These are phyloP conservation scores for Claviceps lovelessii DNA, from an alignment of 2,329 filamentous ascomycete genomes.

Conservation along the genomic window DNA sequence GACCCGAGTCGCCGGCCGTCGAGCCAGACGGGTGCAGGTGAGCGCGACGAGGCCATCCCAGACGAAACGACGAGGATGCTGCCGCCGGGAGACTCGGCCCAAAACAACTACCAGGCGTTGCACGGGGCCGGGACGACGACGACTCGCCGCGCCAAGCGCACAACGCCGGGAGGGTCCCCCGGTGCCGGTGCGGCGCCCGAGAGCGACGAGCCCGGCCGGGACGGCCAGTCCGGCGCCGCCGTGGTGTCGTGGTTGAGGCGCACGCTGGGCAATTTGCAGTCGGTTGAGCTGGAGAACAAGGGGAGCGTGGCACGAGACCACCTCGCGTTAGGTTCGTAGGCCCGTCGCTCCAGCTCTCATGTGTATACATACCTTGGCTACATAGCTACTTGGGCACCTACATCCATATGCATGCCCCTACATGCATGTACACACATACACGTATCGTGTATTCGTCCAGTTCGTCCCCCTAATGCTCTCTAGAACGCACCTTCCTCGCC, in stretches of 20 bases:
- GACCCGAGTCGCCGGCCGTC: constrained; percentile 7
- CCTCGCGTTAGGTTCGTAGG: constrained; percentile 52
- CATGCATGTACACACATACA: neutral
- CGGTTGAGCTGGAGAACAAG: constrained; percentile 71
- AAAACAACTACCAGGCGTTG: constrained; percentile 28
- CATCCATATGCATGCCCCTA: too few relatives aligned
- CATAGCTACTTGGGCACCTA: too few relatives aligned
- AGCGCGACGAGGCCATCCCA: constrained; percentile 11
- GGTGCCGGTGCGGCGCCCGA: neutral
- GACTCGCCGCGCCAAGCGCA: neutral
- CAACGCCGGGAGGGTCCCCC: neutral
- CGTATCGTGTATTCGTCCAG: too few relatives aligned
- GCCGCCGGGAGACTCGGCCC: constrained; percentile 18
- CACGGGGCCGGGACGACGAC: constrained; percentile 9
- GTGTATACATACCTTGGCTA: neutral
- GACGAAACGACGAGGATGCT: constrained; percentile 31
- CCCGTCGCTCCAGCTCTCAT: too few relatives aligned
- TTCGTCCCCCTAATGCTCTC: too few relatives aligned
- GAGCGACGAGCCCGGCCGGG: neutral
- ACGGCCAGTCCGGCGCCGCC: neutral
- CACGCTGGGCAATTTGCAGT: constrained; percentile 34
- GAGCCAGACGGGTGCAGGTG: neutral
- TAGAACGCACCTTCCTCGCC: constrained; percentile 72
- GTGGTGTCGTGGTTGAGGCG: constrained; percentile 35
- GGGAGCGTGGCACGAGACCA: constrained; percentile 73